Percentiles rank a stretch among this genome's conserved stretches.
Conservation (phyloP, 331 rosid species). For the Acacia concinna region DNA sequence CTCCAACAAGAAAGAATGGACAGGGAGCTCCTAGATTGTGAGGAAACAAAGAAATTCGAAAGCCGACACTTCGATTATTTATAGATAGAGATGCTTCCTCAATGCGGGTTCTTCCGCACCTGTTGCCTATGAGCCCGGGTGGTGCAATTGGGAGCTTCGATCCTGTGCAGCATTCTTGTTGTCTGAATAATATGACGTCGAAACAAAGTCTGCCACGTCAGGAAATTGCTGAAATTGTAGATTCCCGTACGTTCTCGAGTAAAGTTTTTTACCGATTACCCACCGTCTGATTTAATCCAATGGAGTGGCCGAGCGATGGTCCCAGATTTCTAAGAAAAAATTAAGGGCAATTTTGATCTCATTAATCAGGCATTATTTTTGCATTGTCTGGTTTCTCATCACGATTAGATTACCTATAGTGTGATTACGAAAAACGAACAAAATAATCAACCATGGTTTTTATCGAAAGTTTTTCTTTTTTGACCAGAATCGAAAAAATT, state of each 20-base stretch:
- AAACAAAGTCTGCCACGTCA: not conserved
- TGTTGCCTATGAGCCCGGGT: not conserved
- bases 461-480: no score
- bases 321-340: no score
- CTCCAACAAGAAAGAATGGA: not conserved
- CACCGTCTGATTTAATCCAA: not conserved
- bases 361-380: not conserved
- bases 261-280: no score
- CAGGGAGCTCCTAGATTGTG: constrained; percentile 25
- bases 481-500: no score
- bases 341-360: not conserved
- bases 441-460: no score
- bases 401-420: not conserved
- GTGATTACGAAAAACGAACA: no score
- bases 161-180: not conserved
- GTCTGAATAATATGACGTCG: not conserved
- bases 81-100: constrained; percentile 30
- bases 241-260: not conserved
- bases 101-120: constrained; percentile 1
- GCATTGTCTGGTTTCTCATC: not conserved
- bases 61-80: constrained; percentile 40
- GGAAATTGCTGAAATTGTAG: not conserved
- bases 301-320: no score
- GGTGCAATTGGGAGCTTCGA: not conserved
- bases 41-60: constrained; percentile 1